Percentiles rank a stretch among this genome's conserved stretches.
Evolutionary conservation across 495 filamentous ascomycete species (phyloP).

Genomic region (Penicillium mononematosum): DNA sequence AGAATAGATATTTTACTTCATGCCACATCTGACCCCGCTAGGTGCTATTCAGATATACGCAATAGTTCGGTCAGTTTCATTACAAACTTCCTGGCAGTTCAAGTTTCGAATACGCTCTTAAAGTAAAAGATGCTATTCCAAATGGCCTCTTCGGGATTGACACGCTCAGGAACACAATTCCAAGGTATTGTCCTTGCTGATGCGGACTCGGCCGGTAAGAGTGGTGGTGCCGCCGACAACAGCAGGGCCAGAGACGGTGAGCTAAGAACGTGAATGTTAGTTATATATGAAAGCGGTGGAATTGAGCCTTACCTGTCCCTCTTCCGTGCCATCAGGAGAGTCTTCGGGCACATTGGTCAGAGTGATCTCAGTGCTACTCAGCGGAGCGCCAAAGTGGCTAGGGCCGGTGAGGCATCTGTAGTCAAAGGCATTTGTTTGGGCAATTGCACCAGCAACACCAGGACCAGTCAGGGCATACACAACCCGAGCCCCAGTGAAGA

Average conservation of each 20-base stretch:
- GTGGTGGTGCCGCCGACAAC: conserved; percentile 35
- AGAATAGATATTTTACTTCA: conserved; percentile 14
- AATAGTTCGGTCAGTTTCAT: background rate
- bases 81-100: background rate
- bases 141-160: background rate
- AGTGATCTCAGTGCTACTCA: conserved; percentile 76
- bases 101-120: background rate
- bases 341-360: conserved; percentile 59
- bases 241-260: conserved; percentile 42
- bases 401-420: conserved; percentile 62
- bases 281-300: background rate
- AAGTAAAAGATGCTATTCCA: background rate
- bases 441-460: conserved; percentile 77
- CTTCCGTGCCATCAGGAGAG: conserved; percentile 49
- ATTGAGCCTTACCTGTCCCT: conserved; percentile 56
- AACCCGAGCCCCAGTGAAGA: conserved; percentile 76
- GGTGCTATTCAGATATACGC: conserved; percentile 4
- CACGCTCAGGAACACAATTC: conserved; percentile 23
- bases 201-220: conserved; percentile 33
- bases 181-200: conserved; percentile 45
- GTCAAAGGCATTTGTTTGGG: conserved; percentile 83
- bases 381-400: conserved; percentile 78
- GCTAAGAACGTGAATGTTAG: conserved; percentile 21
- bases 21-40: conserved; percentile 6
- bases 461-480: conserved; percentile 83